Base-by-base conservation (phyloP, 495 filamentous ascomycete species). In the Neurospora sp. region DNA sequence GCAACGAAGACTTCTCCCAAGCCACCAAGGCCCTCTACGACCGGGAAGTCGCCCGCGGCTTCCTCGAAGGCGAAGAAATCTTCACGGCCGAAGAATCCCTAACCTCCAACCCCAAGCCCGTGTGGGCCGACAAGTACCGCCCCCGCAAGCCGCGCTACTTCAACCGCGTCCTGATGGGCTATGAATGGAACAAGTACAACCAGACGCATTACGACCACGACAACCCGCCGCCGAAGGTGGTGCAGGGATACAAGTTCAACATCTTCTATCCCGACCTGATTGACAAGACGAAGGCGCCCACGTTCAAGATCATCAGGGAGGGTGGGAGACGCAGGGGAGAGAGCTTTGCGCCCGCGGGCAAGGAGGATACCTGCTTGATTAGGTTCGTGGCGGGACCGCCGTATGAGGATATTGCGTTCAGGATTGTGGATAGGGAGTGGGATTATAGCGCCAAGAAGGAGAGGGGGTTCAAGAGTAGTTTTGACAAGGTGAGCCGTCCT, bases 171-270 rank as follows among this genome's bases (percentile, higher is more conserved):
- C 94, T 97, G 82, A 98, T 97, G 93, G 96, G 96, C 48, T 99
- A 98, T 82, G 96, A 99, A 80, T 99, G 96, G 96, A 99, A 99
- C 81, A 99, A 99, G 80, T 99, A 99, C 86, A 99, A 99, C 78
- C 96, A 99, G 82, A 99, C 96, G 2, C 96, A 99, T 84, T 99
- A 99, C 83, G 96, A 98, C 79, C 95, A 98, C 81, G 96, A 98
- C 78, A 97, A 99, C 77, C 96, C 96, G 8, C 96, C 96, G 3
- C 96, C 96, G 16, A 97, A 98, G 82, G 96, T 99, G 27, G 96
- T 99, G 66, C 96, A 99, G 82, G 96, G 96, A 40, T 99, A 98
- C 83, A 97, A 97, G 76, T 99, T 99, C 86, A 99, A 98, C 82
- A 96, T 99, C 62, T 98, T 99, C 83, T 99, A 99, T 75, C 96